A percentile compares a stretch with the other conserved stretches of the same genome.
Conservation (phyloP, 495 filamentous ascomycete genomes). For the Aspergillus steynii region DNA sequence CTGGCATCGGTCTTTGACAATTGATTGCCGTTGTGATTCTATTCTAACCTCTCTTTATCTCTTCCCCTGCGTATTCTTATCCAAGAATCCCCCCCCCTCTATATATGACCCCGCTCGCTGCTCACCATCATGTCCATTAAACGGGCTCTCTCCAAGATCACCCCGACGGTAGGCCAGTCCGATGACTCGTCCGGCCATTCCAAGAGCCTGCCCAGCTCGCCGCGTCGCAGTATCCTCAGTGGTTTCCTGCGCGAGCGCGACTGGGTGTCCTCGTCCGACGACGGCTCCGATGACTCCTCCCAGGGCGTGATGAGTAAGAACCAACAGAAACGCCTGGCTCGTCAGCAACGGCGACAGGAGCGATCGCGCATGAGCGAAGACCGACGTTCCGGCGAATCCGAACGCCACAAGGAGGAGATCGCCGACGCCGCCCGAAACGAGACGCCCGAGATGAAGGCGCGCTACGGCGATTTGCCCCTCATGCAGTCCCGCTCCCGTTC, state of each 20-base stretch:
- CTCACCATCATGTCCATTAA: slow-evolving; percentile 45
- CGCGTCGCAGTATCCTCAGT: slow-evolving; percentile 44
- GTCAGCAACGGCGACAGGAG: slow-evolving; percentile 43
- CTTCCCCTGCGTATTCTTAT: neutral
- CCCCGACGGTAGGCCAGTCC: slow-evolving; percentile 19
- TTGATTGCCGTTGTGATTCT: too few species aligned
- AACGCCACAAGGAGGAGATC: slow-evolving; percentile 47
- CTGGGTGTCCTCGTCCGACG: slow-evolving; percentile 45
- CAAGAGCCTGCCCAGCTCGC: slow-evolving; percentile 24
- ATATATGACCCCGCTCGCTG: neutral
- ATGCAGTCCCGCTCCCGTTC: slow-evolving; percentile 47
- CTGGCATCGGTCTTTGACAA: neutral
- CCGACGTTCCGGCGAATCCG: slow-evolving; percentile 48
- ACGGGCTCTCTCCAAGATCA: slow-evolving; percentile 47
- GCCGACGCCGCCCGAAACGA: slow-evolving; percentile 35
- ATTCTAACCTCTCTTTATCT: neutral
- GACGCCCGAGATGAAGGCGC: slow-evolving; percentile 54
- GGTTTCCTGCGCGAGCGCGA: slow-evolving; percentile 43
- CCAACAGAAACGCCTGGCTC: slow-evolving; percentile 50
- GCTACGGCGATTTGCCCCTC: slow-evolving; percentile 60
- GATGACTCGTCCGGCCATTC: slow-evolving; percentile 26
- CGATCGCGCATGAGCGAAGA: slow-evolving; percentile 54
- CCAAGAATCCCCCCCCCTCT: slow-evolving; percentile 1
- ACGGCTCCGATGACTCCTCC: slow-evolving; percentile 49
- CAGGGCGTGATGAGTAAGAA: slow-evolving; percentile 50